Evolutionary conservation across 306 rosid genomes (phyloP).

Genomic region (Casuarina equisetifolia): DNA sequence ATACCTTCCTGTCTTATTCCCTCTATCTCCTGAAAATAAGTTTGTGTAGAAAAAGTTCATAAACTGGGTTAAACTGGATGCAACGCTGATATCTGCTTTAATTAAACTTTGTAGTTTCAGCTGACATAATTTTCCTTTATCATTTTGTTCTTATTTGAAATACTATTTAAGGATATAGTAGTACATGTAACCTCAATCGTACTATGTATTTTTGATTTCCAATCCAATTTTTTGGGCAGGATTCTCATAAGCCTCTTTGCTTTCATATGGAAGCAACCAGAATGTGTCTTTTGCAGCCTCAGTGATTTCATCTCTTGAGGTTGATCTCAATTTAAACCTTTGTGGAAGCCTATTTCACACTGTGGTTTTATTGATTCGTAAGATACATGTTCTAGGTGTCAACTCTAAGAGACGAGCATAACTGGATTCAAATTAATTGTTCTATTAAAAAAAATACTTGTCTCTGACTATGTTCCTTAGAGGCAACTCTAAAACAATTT

Average conservation of each 20-base stretch:
- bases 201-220: background rate
- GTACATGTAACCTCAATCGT: background rate
- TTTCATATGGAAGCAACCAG: background rate
- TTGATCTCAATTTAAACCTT: background rate
- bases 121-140: background rate
- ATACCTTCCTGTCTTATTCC: background rate
- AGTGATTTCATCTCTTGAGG: background rate
- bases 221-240: background rate
- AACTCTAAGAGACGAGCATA: background rate
- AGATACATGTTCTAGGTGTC: background rate
- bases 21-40: background rate
- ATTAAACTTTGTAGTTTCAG: background rate
- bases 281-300: background rate
- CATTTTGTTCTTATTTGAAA: background rate
- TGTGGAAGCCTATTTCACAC: background rate
- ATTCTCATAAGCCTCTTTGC: background rate
- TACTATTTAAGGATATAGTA: background rate
- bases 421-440: background rate
- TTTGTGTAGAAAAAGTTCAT: background rate
- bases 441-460: background rate
- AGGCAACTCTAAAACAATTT: background rate
- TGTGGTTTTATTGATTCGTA: background rate
- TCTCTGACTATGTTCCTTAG: background rate
- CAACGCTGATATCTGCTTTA: background rate
- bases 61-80: background rate